Percentiles rank a stretch among this genome's conserved stretches.
phyloP scores from a whole-genome alignment of 345 rosid genomes.

The Laguncularia racemosa region DNA sequence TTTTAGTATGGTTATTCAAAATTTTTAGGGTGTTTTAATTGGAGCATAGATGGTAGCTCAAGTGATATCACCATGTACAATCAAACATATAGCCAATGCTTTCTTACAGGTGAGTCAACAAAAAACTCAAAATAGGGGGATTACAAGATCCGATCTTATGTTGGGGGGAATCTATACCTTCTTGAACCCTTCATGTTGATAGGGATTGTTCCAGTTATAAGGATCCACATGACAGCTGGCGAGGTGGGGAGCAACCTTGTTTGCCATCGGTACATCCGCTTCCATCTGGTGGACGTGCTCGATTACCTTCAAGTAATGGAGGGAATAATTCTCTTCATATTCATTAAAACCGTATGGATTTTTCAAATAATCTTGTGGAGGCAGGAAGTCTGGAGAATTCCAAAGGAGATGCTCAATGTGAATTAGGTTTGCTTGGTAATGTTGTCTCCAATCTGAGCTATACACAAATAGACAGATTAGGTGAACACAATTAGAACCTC shows the following conservation, averaged over 20 bases:
- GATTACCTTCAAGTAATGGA: conserved; percentile 27
- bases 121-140: conserved; percentile 16
- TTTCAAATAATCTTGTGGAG: conserved; percentile 29
- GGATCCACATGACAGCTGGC: conserved; percentile 44
- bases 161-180: conserved; percentile 20
- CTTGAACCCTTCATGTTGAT: conserved; percentile 10
- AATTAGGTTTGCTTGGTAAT: conserved; percentile 23
- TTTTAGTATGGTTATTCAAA: too few species aligned
- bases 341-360: conserved; percentile 27
- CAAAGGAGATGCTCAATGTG: conserved; percentile 38
- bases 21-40: too few species aligned
- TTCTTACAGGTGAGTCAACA: conserved; percentile 43
- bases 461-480: conserved; percentile 36
- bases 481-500: conserved; percentile 33
- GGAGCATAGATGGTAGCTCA: conserved; percentile 24
- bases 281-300: conserved; percentile 18
- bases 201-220: conserved; percentile 16
- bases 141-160: conserved; percentile 25
- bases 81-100: conserved; percentile 30
- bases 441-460: conserved; percentile 30
- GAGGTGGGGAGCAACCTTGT: too few species aligned
- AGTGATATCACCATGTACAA: conserved; percentile 25
- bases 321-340: conserved; percentile 22
- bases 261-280: conserved; percentile 23
- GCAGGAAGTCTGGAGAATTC: conserved; percentile 24